Conservation (phyloP, 495 filamentous ascomycete genomes). For the Penicillium coprophilum region DNA sequence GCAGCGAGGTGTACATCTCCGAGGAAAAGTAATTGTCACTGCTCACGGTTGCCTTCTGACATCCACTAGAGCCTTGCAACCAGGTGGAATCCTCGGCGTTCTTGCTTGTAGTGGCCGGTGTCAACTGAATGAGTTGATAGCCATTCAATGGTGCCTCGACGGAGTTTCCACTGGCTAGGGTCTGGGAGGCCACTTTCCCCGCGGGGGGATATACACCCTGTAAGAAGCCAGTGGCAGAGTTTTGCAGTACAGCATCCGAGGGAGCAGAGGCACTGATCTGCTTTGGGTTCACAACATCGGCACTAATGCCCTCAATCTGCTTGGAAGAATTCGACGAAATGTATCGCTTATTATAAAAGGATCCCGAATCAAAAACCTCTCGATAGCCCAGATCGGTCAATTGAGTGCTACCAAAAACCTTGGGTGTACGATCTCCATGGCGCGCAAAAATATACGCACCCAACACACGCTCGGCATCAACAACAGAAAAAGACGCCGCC, state of each 20-base stretch:
- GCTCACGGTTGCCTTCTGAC: conserved; percentile 61
- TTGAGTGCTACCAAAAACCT: conserved; percentile 50
- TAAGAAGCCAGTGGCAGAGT: conserved; percentile 55
- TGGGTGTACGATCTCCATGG: conserved; percentile 63
- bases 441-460: conserved; percentile 64
- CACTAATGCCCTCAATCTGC: conserved; percentile 57
- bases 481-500: conserved; percentile 34
- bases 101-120: conserved; percentile 37
- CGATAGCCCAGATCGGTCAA: conserved; percentile 61
- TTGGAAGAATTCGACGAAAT: conserved; percentile 48
- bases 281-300: conserved; percentile 54
- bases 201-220: conserved; percentile 65
- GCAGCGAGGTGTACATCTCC: conserved; percentile 52
- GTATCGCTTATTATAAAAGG: conserved; percentile 64
- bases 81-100: conserved; percentile 57
- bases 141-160: conserved; percentile 56
- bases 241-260: conserved; percentile 61
- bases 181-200: conserved; percentile 37
- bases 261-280: conserved; percentile 61
- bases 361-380: conserved; percentile 60
- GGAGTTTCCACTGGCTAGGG: conserved; percentile 52
- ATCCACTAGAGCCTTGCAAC: conserved; percentile 58
- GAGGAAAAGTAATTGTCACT: conserved; percentile 72
- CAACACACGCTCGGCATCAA: conserved; percentile 58
- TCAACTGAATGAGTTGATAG: conserved; percentile 61